Evolutionary conservation across 1,284 basidiomycete species (phyloP), one percentile per base, ranked within the genome.

Genomic region (Fistulinella cinereoalba): DNA sequence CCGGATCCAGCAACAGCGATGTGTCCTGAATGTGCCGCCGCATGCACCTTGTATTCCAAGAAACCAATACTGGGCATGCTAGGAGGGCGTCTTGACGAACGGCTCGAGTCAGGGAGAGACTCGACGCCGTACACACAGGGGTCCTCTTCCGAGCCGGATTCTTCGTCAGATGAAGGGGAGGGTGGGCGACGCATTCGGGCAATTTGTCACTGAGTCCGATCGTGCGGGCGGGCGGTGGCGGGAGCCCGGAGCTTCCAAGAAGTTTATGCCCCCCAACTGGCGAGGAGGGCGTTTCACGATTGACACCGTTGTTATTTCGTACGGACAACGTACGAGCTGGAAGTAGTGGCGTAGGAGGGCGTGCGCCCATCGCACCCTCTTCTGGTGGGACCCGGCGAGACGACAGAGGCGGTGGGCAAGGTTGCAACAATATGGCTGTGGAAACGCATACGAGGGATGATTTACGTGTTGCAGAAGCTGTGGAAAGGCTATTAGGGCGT

Each of bases 181-280:
- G n/a, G n/a, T n/a, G 72, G 62, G 11, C 71, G 69, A n/a, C 80
- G 79, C 21, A 77, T 61, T 4, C 77, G 2, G 87, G 86, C 9
- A 88, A 71, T 56, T 80, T 86, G 55, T 83, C 83, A 1, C 83
- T 81, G 1, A 77, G 68, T 1, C 68, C 83, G 40, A 89, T 88
- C 1, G 70, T 83, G 3, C 87, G 81, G 0, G 79, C 84, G 1
- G 87, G 87, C 0, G 87, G 87, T 0, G 87, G 87, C 0, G 76
- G 82, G 16, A 81, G 72, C 46, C 64, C 72, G 27, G 66, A 65
- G 19, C 65, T 61, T 1, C 77, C 75, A 23, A 81, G 56, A 4
- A 65, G 46, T 57, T 77, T 83, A 24, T 77, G 73, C 43, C 82
- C 74, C 2, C 38, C 43, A 12, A 28, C 34, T 15, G 52, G 52